Percentiles rank a stretch among this genome's conserved stretches.
phyloP scores from a whole-genome alignment of 176 grass and related monocot genomes.

The Eragrostis nindensis region DNA sequence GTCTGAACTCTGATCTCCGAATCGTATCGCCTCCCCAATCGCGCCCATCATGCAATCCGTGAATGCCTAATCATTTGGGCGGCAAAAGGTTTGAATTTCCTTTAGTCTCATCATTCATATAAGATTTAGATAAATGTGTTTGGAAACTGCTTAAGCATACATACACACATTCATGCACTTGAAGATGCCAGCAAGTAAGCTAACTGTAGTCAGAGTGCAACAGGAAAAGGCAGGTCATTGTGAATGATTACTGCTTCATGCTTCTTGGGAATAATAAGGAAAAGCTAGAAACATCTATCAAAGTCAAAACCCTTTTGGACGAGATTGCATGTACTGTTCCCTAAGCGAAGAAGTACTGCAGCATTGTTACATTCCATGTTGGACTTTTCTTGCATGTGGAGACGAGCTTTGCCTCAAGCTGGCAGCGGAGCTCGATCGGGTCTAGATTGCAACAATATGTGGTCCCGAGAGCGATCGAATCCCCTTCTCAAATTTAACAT shows the following conservation, averaged over 20 bases:
- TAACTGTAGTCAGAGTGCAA: background rate
- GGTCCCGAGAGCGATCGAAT: constrained; percentile 35
- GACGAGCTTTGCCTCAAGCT: constrained; percentile 20
- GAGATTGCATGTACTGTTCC: background rate
- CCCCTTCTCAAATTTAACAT: too few species aligned
- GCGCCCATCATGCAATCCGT: constrained; percentile 13
- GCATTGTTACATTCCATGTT: background rate
- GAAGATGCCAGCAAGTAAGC: background rate
- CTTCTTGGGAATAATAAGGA: background rate
- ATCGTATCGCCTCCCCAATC: constrained; percentile 24
- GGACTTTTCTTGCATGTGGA: background rate
- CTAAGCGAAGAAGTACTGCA: background rate
- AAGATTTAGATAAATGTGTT: background rate
- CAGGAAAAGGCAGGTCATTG: background rate
- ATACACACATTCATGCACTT: background rate
- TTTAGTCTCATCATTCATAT: background rate
- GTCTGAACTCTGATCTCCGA: constrained; percentile 30
- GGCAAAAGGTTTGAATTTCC: background rate
- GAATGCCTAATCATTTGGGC: constrained; percentile 17
- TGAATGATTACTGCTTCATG: background rate
- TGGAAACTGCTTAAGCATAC: background rate
- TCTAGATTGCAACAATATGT: constrained; percentile 21
- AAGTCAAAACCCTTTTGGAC: background rate
- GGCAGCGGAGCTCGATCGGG: constrained; percentile 24
- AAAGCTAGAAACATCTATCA: background rate